Evolutionary conservation across 2,329 filamentous ascomycete genomes (phyloP), one percentile per base, ranked within the genome.

Genomic region (Hypomyces perniciosus): DNA sequence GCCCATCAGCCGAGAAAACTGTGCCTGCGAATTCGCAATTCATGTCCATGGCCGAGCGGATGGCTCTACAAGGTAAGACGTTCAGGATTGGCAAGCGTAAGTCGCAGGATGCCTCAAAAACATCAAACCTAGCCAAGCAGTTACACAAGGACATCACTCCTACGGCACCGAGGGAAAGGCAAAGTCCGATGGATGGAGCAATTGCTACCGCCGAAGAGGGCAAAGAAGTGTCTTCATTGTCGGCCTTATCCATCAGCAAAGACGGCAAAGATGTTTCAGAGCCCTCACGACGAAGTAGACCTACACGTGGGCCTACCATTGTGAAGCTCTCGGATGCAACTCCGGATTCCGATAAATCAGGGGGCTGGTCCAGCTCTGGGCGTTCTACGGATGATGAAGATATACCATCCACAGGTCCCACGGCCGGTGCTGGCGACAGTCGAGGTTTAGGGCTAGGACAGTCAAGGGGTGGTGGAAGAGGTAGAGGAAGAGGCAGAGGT

Each of bases 1-100:
- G 44, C 9, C 40, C 48, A 31, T 29, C 51, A 7, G 38, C 50
- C 20, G 47, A 49, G 27, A 51, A 37, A 9, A 39, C 46, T 9
- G 39, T 51, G 9, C 50, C 61, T 12, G 54, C 51, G 30, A 56
- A 60, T 42, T 60, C 59, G 8, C 63, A 68, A 8, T 72, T 76
- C 44, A 68, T 82, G 67, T 81, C 79, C 5, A 75, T 83, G 74
- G 72, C 73, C 35, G 79, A 82, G 57, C 72, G 77, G n/a, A 75
- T 80, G 71, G 76, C 73, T 33, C 65, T 79, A 2, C 71, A 67
- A 46, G 79, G 78, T 8, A 80, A 73, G 61, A 75, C 71, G 47
- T 72, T 82, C 56, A 79, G 73, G 63, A 80, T 81, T 41, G 66
- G 68, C 26, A 64, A 65, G 50, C 66, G 68, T 10, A 72, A 63